phyloP scores from a whole-genome alignment of 441 rosid species.

The Pelargonium australe region DNA sequence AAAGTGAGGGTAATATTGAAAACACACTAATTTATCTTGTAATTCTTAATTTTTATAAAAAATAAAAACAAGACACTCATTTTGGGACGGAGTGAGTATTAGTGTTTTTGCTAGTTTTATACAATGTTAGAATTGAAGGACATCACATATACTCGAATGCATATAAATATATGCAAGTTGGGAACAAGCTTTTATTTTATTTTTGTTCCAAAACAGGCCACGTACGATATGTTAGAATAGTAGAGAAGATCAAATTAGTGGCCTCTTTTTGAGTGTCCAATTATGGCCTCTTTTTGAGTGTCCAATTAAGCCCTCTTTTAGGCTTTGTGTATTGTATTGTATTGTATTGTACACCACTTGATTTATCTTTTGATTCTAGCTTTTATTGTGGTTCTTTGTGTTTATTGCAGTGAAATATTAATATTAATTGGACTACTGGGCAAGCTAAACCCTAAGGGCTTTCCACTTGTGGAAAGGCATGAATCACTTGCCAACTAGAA shows the following conservation, averaged over 20 bases:
- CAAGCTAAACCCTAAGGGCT: no score
- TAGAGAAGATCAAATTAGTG: background rate
- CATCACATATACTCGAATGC: slow-evolving; percentile 5
- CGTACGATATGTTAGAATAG: background rate
- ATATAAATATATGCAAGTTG: slow-evolving; percentile 1
- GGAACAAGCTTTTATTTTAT: background rate
- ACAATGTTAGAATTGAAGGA: background rate
- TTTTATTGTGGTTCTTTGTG: background rate
- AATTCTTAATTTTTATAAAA: no score
- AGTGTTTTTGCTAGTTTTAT: background rate
- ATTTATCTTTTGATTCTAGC: background rate
- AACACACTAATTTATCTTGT: no score
- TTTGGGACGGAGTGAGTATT: no score
- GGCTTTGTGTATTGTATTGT: background rate
- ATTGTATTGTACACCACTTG: no score
- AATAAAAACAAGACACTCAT: no score
- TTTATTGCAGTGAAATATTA: background rate
- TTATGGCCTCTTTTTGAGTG: background rate
- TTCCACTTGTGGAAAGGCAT: no score
- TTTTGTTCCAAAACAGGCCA: background rate
- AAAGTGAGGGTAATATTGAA: no score
- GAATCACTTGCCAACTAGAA: no score
- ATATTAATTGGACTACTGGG: no score
- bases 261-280: background rate
- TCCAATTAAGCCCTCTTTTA: background rate